A percentile compares a stretch with the other conserved stretches of the same genome.
phyloP scores from a whole-genome alignment of 1,284 basidiomycete species.

The Meripilus lineatus region DNA sequence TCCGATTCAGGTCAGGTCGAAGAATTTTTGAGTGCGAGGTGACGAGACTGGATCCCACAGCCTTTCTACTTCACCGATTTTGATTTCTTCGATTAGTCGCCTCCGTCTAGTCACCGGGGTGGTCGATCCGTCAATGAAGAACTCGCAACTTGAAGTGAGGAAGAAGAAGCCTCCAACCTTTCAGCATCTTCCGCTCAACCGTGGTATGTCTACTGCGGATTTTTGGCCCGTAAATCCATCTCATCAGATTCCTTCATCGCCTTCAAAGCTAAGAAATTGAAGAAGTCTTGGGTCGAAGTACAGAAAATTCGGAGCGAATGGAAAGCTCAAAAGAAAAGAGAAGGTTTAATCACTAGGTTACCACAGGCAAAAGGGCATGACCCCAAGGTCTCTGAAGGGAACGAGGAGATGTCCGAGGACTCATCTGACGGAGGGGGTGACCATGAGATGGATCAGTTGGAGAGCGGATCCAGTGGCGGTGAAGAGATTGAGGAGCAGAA shows the following conservation, averaged over 20 bases:
- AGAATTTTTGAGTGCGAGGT: too few relatives aligned
- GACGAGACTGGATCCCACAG: too few relatives aligned
- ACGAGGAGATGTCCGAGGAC: slow-evolving; percentile 1
- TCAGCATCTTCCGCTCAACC: slow-evolving; percentile 54
- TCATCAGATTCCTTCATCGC: background rate
- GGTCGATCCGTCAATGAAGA: too few relatives aligned
- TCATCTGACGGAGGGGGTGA: background rate
- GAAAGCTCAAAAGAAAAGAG: slow-evolving; percentile 68
- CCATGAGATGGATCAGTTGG: background rate
- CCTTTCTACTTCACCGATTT: too few relatives aligned
- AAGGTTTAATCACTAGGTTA: slow-evolving; percentile 33
- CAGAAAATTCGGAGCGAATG: slow-evolving; percentile 74
- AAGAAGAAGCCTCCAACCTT: slow-evolving; percentile 65
- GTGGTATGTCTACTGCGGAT: slow-evolving; percentile 41
- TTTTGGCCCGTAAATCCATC: background rate
- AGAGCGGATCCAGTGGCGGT: background rate
- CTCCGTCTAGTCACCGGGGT: too few relatives aligned
- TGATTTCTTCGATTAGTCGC: too few relatives aligned
- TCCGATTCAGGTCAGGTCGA: too few relatives aligned
- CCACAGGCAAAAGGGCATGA: slow-evolving; percentile 9
- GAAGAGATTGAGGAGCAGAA: slow-evolving; percentile 10
- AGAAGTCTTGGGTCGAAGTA: slow-evolving; percentile 67
- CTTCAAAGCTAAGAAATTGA: slow-evolving; percentile 60
- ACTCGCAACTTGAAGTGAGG: slow-evolving; percentile 29
- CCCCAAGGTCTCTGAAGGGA: slow-evolving; percentile 11